Base-by-base conservation (phyloP, 2,329 filamentous ascomycete species). In the Epichloe scottii region DNA sequence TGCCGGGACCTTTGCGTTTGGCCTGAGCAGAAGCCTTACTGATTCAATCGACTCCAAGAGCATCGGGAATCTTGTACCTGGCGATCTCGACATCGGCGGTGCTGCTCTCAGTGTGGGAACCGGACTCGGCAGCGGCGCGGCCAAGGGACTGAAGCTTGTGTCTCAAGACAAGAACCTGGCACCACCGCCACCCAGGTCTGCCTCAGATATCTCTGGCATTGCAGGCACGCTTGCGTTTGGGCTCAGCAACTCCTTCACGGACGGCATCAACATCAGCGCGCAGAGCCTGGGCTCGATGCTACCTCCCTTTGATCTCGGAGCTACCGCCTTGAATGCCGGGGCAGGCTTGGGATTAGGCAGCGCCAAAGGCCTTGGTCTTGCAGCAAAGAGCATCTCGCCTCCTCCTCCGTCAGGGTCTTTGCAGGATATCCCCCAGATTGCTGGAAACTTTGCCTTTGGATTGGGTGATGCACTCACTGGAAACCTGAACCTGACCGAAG, bases 361-460 rank as follows among this genome's bases (percentile, higher is more conserved):
- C 2, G 55, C 58, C 14, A 55, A 49, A 23, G 57, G 58, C 7
- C 52, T 55, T 4, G 34, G 47, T 8, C 55, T 62, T 5, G 50
- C 54, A 15, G 43, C 49, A 30, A 57, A 57, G 39, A 48, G 40
- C 12, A 46, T 52, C 1, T 44, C 43, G 40, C 40, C 40, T 45
- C 52, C 43, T 21, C 48, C 43, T 10, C 41, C 38, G 41, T 56
- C 15, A 33, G 37, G 2, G 53, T 55, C 33, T 46, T 42, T 38
- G 1, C 48, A 49, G 5, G 54, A 55, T 35, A 41, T 60, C 2
- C 56, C 54, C 5, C 44, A 55, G 23, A 43, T 59, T 15, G 59
- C 56, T 2, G 54, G 53, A 21, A 52, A 26, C 26, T 59, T 61
- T 38, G 56, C 54, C 6, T 61, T 59, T 42, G 60, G 60, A 0